Evolutionary conservation across 2,329 filamentous ascomycete species (phyloP), one percentile per base, ranked within the genome.

Genomic region (Cladophialophora exuberans): DNA sequence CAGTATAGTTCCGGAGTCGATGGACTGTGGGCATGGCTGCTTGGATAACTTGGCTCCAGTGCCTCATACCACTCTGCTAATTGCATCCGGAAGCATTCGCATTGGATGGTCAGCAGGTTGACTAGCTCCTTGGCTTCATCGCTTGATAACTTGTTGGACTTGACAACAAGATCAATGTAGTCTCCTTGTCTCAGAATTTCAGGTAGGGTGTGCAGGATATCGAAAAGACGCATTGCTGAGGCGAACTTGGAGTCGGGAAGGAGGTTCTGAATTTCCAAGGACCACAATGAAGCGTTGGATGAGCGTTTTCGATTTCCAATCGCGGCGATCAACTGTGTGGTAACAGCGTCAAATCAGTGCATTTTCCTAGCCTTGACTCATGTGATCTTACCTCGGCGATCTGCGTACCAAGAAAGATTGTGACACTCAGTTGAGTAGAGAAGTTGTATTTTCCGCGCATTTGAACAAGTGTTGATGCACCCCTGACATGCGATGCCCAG

Each of bases 141-240:
- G n/a, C n/a, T n/a, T n/a, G n/a, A n/a, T n/a, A n/a, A n/a, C 22
- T 48, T 28, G 7, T 6, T 25, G 6, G 20, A 6, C 9, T 36
- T 13, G 6, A 6, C 13, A 11, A 6, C 4, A 26, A 39, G 28
- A 5, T 36, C 11, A 13, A 59, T 48, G n/a, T 18, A 5, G 28
- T 59, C 56, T 17, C 45, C 47, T n/a, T 51, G 22, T 35, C 48
- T 47, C 41, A 59, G 45, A 31, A 59, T 49, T 9, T n/a, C 39
- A 15, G 52, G 56, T 17, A 59, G 18, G 15, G 18, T 6, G 11
- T 51, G 26, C 5, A 59, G 28, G 30, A 56, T 59, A 15, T 52
- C 47, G 36, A 56, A 54, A 11, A 56, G 56, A 18, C 25, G 47
- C n/a, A 55, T 28, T 20, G 50, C 23, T 15, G 49, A 48, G 18